Evolutionary conservation across 768 basidiomycete genomes (phyloP).

Genomic region (Serendipita sp.): DNA sequence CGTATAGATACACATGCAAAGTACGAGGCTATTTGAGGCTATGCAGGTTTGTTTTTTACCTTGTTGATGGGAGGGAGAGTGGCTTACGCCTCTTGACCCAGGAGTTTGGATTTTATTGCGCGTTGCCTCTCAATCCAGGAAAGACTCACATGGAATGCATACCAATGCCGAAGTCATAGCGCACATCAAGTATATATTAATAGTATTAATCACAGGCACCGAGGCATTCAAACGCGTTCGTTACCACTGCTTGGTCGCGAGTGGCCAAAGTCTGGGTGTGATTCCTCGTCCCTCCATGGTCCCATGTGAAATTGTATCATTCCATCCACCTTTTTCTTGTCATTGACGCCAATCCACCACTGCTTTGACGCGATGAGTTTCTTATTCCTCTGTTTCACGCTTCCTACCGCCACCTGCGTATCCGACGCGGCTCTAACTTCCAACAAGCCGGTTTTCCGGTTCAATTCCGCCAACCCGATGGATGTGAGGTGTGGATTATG

Average conservation of each 20-base stretch:
- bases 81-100: conserved; percentile 17
- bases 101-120: conserved; percentile 55
- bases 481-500: conserved; percentile 12
- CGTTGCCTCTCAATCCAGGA: conserved; percentile 47
- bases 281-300: background rate
- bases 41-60: conserved; percentile 45
- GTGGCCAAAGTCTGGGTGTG: background rate
- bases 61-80: background rate
- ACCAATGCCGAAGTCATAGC: conserved; percentile 30
- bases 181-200: background rate
- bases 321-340: background rate
- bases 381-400: conserved; percentile 48
- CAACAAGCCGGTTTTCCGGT: conserved; percentile 26
- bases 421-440: conserved; percentile 40
- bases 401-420: conserved; percentile 36
- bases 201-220: background rate
- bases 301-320: conserved; percentile 3
- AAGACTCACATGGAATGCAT: conserved; percentile 56
- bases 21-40: conserved; percentile 45
- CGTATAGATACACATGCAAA: conserved; percentile 42
- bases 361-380: conserved; percentile 38
- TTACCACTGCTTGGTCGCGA: too few species aligned
- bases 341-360: conserved; percentile 66
- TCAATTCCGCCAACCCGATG: conserved; percentile 32
- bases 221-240: too few species aligned